Evolutionary conservation across 441 rosid genomes (phyloP).

Genomic region (Eruca vesicaria): DNA sequence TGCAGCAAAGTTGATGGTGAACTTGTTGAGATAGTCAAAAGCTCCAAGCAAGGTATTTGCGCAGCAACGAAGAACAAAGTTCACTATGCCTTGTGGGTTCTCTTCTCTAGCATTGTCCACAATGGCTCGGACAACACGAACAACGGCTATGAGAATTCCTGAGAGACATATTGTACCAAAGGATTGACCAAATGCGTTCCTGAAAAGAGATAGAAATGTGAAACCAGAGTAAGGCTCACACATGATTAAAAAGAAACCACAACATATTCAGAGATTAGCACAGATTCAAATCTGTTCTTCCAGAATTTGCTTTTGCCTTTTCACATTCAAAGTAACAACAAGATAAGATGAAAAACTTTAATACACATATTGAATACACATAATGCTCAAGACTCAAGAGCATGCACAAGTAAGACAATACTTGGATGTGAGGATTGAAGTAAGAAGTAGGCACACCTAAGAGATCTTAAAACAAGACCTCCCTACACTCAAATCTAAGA

Average conservation of each 20-base stretch:
- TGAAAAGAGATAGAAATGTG: conserved; percentile 31
- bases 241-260: neutral
- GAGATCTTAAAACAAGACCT: neutral
- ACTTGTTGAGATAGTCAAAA: conserved; percentile 80
- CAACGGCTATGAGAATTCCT: conserved; percentile 65
- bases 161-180: conserved; percentile 82
- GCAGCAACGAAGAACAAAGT: conserved; percentile 54
- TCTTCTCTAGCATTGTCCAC: conserved; percentile 81
- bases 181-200: conserved; percentile 87
- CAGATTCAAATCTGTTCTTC: neutral
- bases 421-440: neutral
- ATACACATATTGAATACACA: neutral
- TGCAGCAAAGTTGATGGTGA: conserved; percentile 86
- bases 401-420: neutral
- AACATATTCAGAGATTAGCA: neutral
- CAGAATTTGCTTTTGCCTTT: neutral
- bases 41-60: conserved; percentile 56
- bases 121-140: conserved; percentile 74
- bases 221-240: neutral
- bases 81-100: conserved; percentile 64
- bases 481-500: neutral
- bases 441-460: neutral
- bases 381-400: neutral
- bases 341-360: neutral
- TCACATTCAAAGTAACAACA: neutral